Evolutionary conservation across 495 filamentous ascomycete genomes (phyloP).

Genomic region (Usnea hakonensis): DNA sequence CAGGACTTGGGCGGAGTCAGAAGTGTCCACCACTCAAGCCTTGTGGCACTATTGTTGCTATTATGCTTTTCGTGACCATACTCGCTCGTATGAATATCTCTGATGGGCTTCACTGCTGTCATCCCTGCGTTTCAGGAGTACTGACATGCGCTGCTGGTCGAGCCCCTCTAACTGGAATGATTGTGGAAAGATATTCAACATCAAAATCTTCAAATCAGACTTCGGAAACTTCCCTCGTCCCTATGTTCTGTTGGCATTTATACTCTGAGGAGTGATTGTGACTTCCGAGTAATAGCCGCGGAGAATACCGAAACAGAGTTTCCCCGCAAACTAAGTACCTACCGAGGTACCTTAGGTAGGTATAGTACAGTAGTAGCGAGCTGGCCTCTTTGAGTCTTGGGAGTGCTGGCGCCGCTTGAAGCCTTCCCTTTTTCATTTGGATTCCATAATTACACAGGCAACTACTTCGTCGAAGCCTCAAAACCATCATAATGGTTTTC

Average conservation of each 20-base stretch:
- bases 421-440: background rate
- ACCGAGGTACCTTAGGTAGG: too few relatives aligned
- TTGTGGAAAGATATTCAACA: background rate
- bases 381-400: background rate
- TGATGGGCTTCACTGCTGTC: background rate
- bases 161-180: background rate
- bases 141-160: background rate
- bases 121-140: background rate
- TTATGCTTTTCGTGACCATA: background rate
- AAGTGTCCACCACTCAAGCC: background rate
- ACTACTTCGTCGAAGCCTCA: background rate
- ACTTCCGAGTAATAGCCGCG: background rate
- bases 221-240: background rate
- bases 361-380: too few relatives aligned
- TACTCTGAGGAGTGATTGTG: background rate
- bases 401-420: background rate
- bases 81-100: background rate
- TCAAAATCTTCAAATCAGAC: background rate
- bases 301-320: background rate
- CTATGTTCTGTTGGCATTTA: background rate
- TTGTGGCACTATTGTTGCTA: background rate
- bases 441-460: background rate
- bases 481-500: constrained; percentile 62
- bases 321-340: background rate
- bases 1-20: too few relatives aligned